Evolutionary conservation across 495 filamentous ascomycete genomes (phyloP), one percentile per base, ranked within the genome.

Genomic region (Penicillium lagena): DNA sequence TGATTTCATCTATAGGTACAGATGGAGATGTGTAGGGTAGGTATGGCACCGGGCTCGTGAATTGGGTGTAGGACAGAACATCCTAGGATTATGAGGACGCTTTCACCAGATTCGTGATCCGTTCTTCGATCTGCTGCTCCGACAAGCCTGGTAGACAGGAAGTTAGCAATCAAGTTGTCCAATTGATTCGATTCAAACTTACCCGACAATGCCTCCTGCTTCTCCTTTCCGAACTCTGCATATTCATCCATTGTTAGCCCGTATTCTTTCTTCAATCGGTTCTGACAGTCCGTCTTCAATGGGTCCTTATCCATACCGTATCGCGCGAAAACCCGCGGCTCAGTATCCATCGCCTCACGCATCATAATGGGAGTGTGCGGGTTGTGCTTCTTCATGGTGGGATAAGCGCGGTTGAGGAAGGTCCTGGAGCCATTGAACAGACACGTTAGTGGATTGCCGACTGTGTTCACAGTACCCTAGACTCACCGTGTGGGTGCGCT

Each of bases 331-430:
- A 98, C 85, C 56, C 78, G 83, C 35, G 93, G 91, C 59, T 86
- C 67, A 35, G 81, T 86, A 49, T 83, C 88, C 40, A 77, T 63
- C 29, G 94, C 93, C 69, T 98, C 94, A 51, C 93, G 86, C 40
- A 98, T 78, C 75, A 98, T 71, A 67, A 98, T 97, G 39, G 93
- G 93, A 35, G 80, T 95, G 64, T 89, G 70, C 9, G 93, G 93
- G 71, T 98, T 97, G 75, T 93, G 83, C 78, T 95, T 94, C 80
- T 98, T 98, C 91, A 98, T 97, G 54, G 87, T 90, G 7, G 93
- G 94, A 69, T 98, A 98, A 43, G 90, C 87, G 64, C 86, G 81
- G 46, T 82, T 82, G 39, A 98, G 74, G 76, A 98, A 98, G 10
- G 85, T 80, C 66, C 93, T 98, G 34, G 9, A 29, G 29, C 11